Base-by-base conservation (phyloP, 192 early-diverging fungal species). In the Umbelopsis isabellina region DNA sequence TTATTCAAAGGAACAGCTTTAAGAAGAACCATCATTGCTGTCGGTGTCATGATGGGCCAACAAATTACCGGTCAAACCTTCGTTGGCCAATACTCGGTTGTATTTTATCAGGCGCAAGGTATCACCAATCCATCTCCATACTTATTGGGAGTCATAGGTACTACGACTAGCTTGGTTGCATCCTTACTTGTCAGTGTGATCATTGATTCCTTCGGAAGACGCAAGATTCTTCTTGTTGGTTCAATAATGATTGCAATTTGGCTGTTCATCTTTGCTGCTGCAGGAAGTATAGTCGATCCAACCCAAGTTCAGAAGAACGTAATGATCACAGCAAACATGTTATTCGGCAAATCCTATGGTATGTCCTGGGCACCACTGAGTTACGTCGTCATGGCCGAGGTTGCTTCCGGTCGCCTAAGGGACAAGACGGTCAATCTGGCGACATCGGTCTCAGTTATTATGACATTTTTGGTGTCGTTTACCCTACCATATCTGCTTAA, bases 31-130 rank as follows among this genome's bases (percentile, higher is more conserved):
- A 12, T 46, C 8, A 66, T 66, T 66, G 65, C 65, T 4, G 44
- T 66, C 21, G 65, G 65, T 6, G 65, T n/a, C 22, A 66, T 66
- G 65, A 13, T 48, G 5, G 18, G 65, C 15, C 65, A 66, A 46
- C 65, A 66, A 48, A 66, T 66, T 46, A 66, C 65, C 10, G 65
- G 65, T 4, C 65, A 66, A 66, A 45, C 65, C n/a, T 66, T 66
- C 46, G 65, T 48, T 11, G n/a, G 65, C 22, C 65, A 66, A 41
- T 66, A 66, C 21, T 66, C 65, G 35, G 44, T 66, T 10, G 46
- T 66, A 3, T 66, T 66, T 18, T 66, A 66, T 4, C 65, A 66
- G 44, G 45, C 47, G 45, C 46, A 66, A 47, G 37, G 37, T 3
- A 66, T 66, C n/a, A 48, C 41, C 37, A 66, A 66, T 66, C 65